These are phyloP conservation scores for Polytrichum commune DNA, from an alignment of 225 moss, liverwort and hornwort species.

Conservation along the genomic window DNA sequence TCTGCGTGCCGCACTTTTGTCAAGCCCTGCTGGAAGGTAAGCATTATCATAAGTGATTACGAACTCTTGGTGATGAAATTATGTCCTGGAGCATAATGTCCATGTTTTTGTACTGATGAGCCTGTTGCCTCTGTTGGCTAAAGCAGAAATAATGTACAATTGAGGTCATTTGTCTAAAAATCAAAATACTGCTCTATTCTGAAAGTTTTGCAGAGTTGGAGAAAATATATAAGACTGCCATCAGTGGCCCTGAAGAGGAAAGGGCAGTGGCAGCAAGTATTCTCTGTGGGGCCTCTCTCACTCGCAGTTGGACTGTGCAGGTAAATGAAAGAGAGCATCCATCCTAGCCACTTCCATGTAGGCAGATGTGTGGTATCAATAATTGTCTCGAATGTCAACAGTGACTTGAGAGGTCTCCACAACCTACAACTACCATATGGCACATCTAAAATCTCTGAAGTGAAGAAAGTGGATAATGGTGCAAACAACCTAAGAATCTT, in stretches of 20 bases:
- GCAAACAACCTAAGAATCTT: no score
- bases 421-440: no score
- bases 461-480: no score
- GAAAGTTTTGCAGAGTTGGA: constrained; percentile 83
- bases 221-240: constrained; percentile 74
- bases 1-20: constrained; percentile 60
- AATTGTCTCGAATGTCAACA: no score
- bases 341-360: neutral
- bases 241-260: constrained; percentile 83
- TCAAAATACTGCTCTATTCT: constrained; percentile 1
- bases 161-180: no score
- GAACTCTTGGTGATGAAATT: neutral
- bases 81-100: no score
- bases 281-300: constrained; percentile 86
- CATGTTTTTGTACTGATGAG: no score
- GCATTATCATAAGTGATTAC: constrained; percentile 1
- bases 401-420: no score
- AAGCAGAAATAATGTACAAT: no score
- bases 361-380: no score
- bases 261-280: constrained; percentile 85
- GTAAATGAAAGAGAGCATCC: constrained; percentile 25
- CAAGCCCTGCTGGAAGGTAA: constrained; percentile 86
- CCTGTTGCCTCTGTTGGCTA: no score
- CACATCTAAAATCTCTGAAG: no score
- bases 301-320: constrained; percentile 94